Evolutionary conservation across 139 green algal genomes (phyloP), one percentile per base, ranked within the genome.

Genomic region (Auxenochlorella pyrenoidosa): DNA sequence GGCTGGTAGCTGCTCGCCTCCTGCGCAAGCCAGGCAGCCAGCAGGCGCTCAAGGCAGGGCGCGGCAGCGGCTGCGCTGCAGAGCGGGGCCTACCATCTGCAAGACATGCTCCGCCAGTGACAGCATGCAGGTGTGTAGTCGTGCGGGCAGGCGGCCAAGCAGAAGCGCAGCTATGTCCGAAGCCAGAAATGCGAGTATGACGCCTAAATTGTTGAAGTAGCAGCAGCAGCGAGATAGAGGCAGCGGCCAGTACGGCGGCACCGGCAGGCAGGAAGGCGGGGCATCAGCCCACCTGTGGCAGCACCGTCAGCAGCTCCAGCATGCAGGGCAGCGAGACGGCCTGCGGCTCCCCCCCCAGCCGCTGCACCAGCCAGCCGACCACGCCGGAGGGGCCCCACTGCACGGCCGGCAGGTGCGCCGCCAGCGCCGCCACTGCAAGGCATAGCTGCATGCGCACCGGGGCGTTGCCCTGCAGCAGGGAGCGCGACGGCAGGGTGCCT

Each of bases 381-480:
- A 86, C 65, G 22, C 90, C 91, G 51, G 85, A 76, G 32, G 63
- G 75, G 3, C 84, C 89, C 96, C 96, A 99, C 47, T 94, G 65
- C 21, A 70, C 78, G 2, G 91, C 82, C 8, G 96, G 91, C 59
- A 97, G 40, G 88, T 98, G 96, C 73, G 94, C 92, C 22, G 91
- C 93, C 82, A 99, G 82, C 13, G 94, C 94, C 16, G 95, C 95
- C 1, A 98, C 78, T 6, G 94, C 96, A 40, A 99, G 92, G 91
- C 94, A 97, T 76, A 99, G 91, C 95, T 99, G 96, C 40, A 94
- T 98, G 43, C 95, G 92, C 34, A 97, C 94, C 28, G 94, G 84
- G 16, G 81, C 41, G 54, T 43, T 75, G 47, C 66, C 76, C 24
- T 82, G 60, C 54, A 24, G 8, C 93, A 93, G 30, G 15, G 90